phyloP scores from a whole-genome alignment of 176 grass and related monocot species.

The Oryza nivara region DNA sequence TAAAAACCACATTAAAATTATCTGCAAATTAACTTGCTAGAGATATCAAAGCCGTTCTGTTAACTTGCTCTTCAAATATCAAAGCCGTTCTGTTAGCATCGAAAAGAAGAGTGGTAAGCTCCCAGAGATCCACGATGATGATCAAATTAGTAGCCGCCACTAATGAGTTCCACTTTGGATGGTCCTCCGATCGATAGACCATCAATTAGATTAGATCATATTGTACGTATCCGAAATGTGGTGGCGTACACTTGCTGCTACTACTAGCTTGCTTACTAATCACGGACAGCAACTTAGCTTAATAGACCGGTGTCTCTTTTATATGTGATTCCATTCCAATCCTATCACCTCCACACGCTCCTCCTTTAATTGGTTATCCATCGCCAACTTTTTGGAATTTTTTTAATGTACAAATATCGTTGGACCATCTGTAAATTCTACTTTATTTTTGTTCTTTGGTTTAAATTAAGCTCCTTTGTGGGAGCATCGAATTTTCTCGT shows the following conservation, averaged over 20 bases:
- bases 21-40: too few species aligned
- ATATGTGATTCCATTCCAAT: conserved; percentile 27
- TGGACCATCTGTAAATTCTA: neutral
- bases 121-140: neutral
- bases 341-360: conserved; percentile 34
- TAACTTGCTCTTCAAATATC: too few species aligned
- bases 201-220: neutral
- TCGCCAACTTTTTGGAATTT: neutral
- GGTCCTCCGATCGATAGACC: neutral
- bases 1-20: too few species aligned
- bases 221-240: neutral
- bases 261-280: conserved; percentile 20
- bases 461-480: neutral
- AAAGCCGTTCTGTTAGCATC: neutral
- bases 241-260: neutral
- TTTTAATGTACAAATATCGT: neutral
- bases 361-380: conserved; percentile 13
- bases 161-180: neutral
- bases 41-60: too few species aligned
- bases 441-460: conserved; percentile 1
- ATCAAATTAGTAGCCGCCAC: neutral
- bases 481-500: conserved; percentile 36
- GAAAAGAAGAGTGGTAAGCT: neutral
- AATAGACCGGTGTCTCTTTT: neutral
- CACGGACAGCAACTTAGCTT: neutral